These are phyloP conservation scores for Coemansia sp. DNA, from an alignment of 192 early-diverging fungal genomes.

Conservation along the genomic window DNA sequence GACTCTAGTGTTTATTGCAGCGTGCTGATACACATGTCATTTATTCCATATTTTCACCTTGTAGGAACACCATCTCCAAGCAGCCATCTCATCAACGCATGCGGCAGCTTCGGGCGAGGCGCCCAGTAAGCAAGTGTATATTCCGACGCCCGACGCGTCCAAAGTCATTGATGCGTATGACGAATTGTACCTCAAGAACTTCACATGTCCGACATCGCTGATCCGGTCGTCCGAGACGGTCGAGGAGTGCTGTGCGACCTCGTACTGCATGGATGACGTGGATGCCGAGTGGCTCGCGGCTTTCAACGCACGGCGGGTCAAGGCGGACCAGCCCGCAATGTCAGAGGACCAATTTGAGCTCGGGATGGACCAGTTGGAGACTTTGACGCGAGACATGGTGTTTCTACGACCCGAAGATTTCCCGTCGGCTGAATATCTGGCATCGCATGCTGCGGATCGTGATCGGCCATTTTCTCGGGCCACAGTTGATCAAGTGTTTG, in stretches of 20 bases:
- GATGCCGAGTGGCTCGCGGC: slow-evolving; percentile 73
- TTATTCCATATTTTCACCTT: neutral
- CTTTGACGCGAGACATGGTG: slow-evolving; percentile 68
- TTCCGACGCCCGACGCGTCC: slow-evolving; percentile 94
- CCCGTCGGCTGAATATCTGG: slow-evolving; percentile 43
- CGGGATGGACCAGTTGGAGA: slow-evolving; percentile 78
- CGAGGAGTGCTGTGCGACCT: slow-evolving; percentile 84
- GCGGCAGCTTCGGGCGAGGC: slow-evolving; percentile 65
- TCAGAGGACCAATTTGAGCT: slow-evolving; percentile 78
- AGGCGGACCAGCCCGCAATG: slow-evolving; percentile 25
- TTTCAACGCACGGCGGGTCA: slow-evolving; percentile 20
- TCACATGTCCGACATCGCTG: slow-evolving; percentile 73
- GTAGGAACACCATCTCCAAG: slow-evolving; percentile 95
- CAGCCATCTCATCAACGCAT: slow-evolving; percentile 80
- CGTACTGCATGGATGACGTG: slow-evolving; percentile 89
- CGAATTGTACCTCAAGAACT: slow-evolving; percentile 68
- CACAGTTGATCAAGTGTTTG: slow-evolving; percentile 23
- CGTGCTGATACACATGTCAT: slow-evolving; percentile 5
- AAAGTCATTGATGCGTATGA: slow-evolving; percentile 67
- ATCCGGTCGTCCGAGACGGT: slow-evolving; percentile 87
- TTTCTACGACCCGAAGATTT: slow-evolving; percentile 43
- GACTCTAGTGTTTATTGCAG: slow-evolving; percentile 16
- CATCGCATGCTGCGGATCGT: slow-evolving; percentile 40
- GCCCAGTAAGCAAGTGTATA: slow-evolving; percentile 64
- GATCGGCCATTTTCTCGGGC: slow-evolving; percentile 25